Base-by-base conservation (phyloP, 2,329 filamentous ascomycete genomes). In the Talaromyces atroroseus region DNA sequence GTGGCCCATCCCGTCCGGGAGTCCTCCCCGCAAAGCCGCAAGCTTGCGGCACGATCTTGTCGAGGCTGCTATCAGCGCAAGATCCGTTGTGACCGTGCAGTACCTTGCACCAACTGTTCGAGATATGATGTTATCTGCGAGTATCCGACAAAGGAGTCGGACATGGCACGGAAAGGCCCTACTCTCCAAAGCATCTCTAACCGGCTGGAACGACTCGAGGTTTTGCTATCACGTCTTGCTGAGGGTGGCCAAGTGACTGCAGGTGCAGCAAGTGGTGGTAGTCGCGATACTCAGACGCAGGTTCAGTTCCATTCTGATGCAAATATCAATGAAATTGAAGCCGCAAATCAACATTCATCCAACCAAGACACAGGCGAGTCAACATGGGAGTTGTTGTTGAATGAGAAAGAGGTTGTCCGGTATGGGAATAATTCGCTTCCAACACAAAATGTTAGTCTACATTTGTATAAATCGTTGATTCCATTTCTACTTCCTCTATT, bases 71-170 rank as follows among this genome's bases (percentile, higher is more conserved):
- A 65, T 53, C 64, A 61, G 47, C 64, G 66, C 23, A 68, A 68
- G 57, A 58, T 68, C 18, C 64, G 66, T 5, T 68, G 66, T 58
- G 64, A 68, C 50, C 61, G 62, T 52, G 62, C 49, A 51, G 56
- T 63, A 20, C 66, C 66, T 50, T 68, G 66, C 49, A 58, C 57
- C 16, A 64, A 64, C 42, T 67, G 66, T 59, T 59, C 60, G 12
- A 59, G 55, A 45, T 45, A 44, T 46, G 52, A 49, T 18, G 24
- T 56, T 29, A 42, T 42, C 32, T 62, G 60, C 21, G 52, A 59
- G 16, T 61, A 62, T 56, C 60, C 60, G 10, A 54, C 59, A 14
- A 60, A 40, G 59, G 58, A 60, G 34, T 55, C 26, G 50, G 60
- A 49, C 11, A 10, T 38, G 42, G 42, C 48, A 18, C 48, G 54